phyloP scores from a whole-genome alignment of 371 early-diverging fungal genomes.

The Syncephalastrum racemosum region DNA sequence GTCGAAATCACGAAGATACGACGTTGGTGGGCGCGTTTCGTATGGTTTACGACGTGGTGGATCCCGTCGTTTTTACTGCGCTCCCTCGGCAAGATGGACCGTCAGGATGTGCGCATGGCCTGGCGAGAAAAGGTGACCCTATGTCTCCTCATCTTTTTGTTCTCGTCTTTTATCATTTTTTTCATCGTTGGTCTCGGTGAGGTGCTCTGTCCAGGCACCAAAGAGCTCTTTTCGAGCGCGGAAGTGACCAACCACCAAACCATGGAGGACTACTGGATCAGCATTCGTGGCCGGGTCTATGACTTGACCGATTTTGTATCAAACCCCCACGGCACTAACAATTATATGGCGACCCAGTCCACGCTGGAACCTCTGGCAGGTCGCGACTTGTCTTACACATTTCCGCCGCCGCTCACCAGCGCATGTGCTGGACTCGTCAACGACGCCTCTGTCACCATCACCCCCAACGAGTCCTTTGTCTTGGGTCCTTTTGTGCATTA shows the following conservation, averaged over 20 bases:
- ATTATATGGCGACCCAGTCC: slow-evolving; percentile 43
- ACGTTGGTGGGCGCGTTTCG: slow-evolving; percentile 70
- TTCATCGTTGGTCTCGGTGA: slow-evolving; percentile 58
- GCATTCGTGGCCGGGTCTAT: slow-evolving; percentile 77
- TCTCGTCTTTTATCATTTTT: slow-evolving; percentile 54
- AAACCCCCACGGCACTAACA: slow-evolving; percentile 52
- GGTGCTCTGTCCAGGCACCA: slow-evolving; percentile 58
- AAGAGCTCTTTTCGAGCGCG: slow-evolving; percentile 40
- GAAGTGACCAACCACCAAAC: slow-evolving; percentile 52
- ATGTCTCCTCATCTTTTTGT: slow-evolving; percentile 67
- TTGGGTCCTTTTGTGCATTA: slow-evolving; percentile 35
- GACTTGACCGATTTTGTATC: slow-evolving; percentile 70
- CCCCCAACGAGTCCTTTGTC: slow-evolving; percentile 40
- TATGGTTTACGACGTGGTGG: slow-evolving; percentile 74
- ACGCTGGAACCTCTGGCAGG: slow-evolving; percentile 55
- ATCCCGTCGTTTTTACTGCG: slow-evolving; percentile 63
- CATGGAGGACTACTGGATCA: slow-evolving; percentile 52
- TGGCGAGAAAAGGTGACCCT: slow-evolving; percentile 91
- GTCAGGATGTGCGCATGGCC: slow-evolving; percentile 89
- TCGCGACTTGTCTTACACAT: slow-evolving; percentile 56
- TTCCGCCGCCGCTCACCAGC: slow-evolving; percentile 53
- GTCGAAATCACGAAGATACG: slow-evolving; percentile 58
- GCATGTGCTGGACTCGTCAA: slow-evolving; percentile 56
- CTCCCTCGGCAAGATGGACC: slow-evolving; percentile 74
- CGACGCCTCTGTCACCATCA: slow-evolving; percentile 32